Conservation (phyloP, 2,329 filamentous ascomycete species). For the Hirsutella minnesotensis region DNA sequence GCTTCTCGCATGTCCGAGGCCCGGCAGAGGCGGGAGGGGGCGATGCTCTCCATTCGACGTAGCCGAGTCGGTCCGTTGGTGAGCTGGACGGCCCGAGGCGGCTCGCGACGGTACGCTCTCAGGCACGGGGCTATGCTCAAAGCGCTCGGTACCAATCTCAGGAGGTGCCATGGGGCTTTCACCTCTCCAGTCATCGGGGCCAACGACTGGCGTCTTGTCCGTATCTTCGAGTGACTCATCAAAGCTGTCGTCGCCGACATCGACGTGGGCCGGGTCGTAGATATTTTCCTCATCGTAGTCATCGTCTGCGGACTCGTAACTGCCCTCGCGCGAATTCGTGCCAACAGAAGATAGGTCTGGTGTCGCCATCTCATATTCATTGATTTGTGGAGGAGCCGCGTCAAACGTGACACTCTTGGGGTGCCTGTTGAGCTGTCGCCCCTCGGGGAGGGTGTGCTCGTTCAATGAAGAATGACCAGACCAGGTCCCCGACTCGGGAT, state of each 20-base stretch:
- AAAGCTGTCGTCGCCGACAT: constrained; percentile 68
- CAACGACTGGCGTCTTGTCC: constrained; percentile 94
- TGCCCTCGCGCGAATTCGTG: constrained; percentile 82
- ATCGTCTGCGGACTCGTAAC: constrained; percentile 75
- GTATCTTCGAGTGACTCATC: constrained; percentile 92
- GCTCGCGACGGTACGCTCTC: constrained; percentile 31
- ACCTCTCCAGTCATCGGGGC: constrained; percentile 91
- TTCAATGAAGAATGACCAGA: constrained; percentile 51
- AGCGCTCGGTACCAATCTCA: constrained; percentile 23
- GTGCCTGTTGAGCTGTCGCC: constrained; percentile 64
- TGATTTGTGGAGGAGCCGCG: constrained; percentile 81
- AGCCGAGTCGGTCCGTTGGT: constrained; percentile 57
- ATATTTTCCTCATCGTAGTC: constrained; percentile 53
- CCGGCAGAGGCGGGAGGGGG: constrained; percentile 78
- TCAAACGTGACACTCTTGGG: constrained; percentile 97
- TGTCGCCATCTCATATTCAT: constrained; percentile 97
- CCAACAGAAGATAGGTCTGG: constrained; percentile 89
- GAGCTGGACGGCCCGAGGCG: constrained; percentile 35
- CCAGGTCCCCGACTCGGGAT: constrained; percentile 57
- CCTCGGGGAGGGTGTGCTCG: constrained; percentile 48
- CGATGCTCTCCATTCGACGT: constrained; percentile 72
- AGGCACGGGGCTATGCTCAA: constrained; percentile 59
- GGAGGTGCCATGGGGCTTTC: constrained; percentile 37
- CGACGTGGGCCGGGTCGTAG: constrained; percentile 39
- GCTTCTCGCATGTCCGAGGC: constrained; percentile 29